Base-by-base conservation (phyloP, 2,329 filamentous ascomycete species). In the Colletotrichum sp. region DNA sequence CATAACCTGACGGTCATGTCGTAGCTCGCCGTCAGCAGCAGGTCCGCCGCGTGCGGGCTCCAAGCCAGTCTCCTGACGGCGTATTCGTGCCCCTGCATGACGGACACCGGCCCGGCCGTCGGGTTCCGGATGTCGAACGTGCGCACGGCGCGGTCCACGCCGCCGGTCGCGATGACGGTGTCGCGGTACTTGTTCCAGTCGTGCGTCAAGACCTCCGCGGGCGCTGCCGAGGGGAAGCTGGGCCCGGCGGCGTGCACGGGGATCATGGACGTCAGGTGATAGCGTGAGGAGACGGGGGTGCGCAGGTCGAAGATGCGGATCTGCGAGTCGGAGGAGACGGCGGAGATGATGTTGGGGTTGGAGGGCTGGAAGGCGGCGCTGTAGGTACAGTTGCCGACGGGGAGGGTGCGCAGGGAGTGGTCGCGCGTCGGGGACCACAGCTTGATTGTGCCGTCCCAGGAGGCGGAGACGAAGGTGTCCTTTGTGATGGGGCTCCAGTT, bases 131-230 rank as follows among this genome's bases (percentile, higher is more conserved):
- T 93, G 84, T 99, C 97, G 81, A 99, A 99, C 0, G 95, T 97
- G 64, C 97, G 93, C 76, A 99, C 93, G 21, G 94, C 87, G 70
- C 95, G 91, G 84, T 99, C 97, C 5, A 99, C 97, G 71, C 97
- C 96, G 2, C 92, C 97, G 0, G 95, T 95, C 0, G 97, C 97
- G 71, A 99, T 88, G 30, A 98, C 89, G 0, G 93, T 94, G 79
- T 96, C 92, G 52, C 94, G 92, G 86, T 99, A 99, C 86, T 99
- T 99, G 87, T 99, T 99, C 97, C 97, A 99, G 85, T 99, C 97
- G 85, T 99, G 97, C 0, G 96, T 98, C 36, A 99, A 90, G 49
- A 95, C 92, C 87, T 99, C 97, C 12, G 92, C 90, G 0, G 96
- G 95, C 68, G 80, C 82, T 18, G 82, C 80, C 15, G 79, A 78